A percentile compares a stretch with the other conserved stretches of the same genome.
These are phyloP conservation scores for Lasiodiplodia sp. DNA, from an alignment of 2,329 filamentous ascomycete genomes.

Conservation along the genomic window DNA sequence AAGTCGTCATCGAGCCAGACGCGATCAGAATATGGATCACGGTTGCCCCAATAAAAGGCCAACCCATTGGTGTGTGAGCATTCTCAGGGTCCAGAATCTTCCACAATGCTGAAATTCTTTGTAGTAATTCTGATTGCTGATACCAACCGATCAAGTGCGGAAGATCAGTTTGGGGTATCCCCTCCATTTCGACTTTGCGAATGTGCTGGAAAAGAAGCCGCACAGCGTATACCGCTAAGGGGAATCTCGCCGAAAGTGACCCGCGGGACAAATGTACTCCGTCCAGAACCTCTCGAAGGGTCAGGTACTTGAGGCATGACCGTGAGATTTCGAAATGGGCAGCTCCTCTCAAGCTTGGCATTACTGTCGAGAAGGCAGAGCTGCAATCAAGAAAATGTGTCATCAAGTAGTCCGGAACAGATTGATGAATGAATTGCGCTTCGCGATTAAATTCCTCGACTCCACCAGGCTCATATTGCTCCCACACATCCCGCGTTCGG, in stretches of 20 bases:
- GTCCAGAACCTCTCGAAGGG: neutral
- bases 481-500: slow-evolving; percentile 29
- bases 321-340: neutral
- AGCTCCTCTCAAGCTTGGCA: neutral
- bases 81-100: neutral
- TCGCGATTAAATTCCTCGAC: slow-evolving; percentile 32
- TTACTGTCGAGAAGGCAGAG: no score
- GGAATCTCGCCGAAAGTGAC: neutral
- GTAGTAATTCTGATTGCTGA: neutral
- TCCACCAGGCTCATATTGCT: slow-evolving; percentile 31
- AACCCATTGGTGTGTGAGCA: neutral
- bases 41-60: neutral
- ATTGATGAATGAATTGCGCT: slow-evolving; percentile 35
- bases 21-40: neutral
- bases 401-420: slow-evolving; percentile 32
- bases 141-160: neutral
- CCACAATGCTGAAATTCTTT: neutral
- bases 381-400: no score
- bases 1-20: neutral
- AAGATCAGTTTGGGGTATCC: neutral
- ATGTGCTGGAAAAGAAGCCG: neutral
- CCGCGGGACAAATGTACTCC: neutral
- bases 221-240: neutral
- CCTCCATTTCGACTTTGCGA: neutral
- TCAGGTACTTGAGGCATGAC: neutral